These are phyloP conservation scores for Fusarium equiseti DNA, from an alignment of 2,329 filamentous ascomycete species.

Conservation along the genomic window DNA sequence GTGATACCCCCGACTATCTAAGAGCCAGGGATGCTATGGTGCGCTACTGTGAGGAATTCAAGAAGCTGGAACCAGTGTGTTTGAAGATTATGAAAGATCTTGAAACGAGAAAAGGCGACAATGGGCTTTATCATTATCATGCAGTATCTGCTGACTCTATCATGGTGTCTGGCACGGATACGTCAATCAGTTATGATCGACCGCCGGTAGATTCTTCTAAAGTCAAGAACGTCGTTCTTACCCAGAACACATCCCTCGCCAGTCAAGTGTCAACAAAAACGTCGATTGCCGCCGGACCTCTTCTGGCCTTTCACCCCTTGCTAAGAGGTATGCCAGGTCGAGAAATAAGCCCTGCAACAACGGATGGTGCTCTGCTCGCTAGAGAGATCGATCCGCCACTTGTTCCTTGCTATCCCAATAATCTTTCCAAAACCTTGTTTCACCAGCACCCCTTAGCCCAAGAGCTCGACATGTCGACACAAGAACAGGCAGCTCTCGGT, in stretches of 20 bases:
- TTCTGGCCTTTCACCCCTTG: conserved; percentile 57
- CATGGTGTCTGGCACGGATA: conserved; percentile 17
- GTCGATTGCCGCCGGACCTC: conserved; percentile 2
- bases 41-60: conserved; percentile 51
- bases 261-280: conserved; percentile 2
- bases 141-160: conserved; percentile 21
- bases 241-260: conserved; percentile 12
- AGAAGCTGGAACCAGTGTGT: conserved; percentile 52
- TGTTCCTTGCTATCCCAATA: conserved; percentile 51
- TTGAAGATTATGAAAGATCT: conserved; percentile 42
- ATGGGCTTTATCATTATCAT: not conserved
- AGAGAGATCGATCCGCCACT: conserved; percentile 48
- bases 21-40: conserved; percentile 48
- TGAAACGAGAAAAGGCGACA: conserved; percentile 13
- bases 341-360: conserved; percentile 55
- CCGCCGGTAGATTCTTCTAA: conserved; percentile 8
- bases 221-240: conserved; percentile 13
- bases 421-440: conserved; percentile 53
- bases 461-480: conserved; percentile 46
- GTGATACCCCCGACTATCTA: conserved; percentile 49
- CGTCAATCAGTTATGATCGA: conserved; percentile 18
- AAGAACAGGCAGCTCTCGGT: conserved; percentile 50
- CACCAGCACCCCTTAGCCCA: conserved; percentile 53
- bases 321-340: conserved; percentile 55
- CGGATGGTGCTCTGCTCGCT: conserved; percentile 53